Conservation (phyloP, 371 early-diverging fungal species). For the Sporodiniella umbellata region DNA sequence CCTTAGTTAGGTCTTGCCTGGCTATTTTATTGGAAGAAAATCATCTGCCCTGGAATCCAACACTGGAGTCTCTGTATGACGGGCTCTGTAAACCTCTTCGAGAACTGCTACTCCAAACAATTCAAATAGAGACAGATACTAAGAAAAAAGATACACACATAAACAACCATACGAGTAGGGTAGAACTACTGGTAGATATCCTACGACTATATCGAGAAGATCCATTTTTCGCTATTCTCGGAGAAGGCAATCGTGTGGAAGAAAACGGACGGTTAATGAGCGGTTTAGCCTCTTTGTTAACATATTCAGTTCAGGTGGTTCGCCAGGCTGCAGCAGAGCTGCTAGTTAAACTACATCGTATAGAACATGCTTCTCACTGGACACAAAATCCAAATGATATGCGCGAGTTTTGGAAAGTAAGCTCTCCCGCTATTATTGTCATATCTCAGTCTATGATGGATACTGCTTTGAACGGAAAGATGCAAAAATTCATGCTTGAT, state of each 20-base stretch:
- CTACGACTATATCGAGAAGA: conserved; percentile 67
- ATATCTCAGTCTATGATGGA: conserved; percentile 51
- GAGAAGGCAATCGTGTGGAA: conserved; percentile 46
- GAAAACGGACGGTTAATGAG: conserved; percentile 62
- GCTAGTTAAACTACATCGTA: conserved; percentile 56
- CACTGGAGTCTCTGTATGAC: conserved; percentile 59
- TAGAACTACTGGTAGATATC: conserved; percentile 65
- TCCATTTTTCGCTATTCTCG: conserved; percentile 62
- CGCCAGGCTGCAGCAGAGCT: conserved; percentile 66
- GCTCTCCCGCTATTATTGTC: conserved; percentile 46
- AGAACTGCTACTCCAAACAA: conserved; percentile 59
- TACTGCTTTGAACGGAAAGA: conserved; percentile 53
- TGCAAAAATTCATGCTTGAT: conserved; percentile 49
- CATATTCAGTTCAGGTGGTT: conserved; percentile 58
- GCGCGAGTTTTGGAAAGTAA: conserved; percentile 62
- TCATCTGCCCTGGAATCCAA: conserved; percentile 70
- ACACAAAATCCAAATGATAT: conserved; percentile 39
- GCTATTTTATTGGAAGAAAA: conserved; percentile 68
- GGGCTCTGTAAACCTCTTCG: conserved; percentile 63
- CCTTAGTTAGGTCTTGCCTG: conserved; percentile 72
- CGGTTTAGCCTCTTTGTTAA: conserved; percentile 60
- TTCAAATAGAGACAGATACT: conserved; percentile 26
- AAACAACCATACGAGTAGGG: conserved; percentile 27
- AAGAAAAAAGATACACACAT: conserved; percentile 8
- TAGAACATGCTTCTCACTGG: conserved; percentile 55